phyloP scores from a whole-genome alignment of 306 rosid genomes.

The Vicia sativa region DNA sequence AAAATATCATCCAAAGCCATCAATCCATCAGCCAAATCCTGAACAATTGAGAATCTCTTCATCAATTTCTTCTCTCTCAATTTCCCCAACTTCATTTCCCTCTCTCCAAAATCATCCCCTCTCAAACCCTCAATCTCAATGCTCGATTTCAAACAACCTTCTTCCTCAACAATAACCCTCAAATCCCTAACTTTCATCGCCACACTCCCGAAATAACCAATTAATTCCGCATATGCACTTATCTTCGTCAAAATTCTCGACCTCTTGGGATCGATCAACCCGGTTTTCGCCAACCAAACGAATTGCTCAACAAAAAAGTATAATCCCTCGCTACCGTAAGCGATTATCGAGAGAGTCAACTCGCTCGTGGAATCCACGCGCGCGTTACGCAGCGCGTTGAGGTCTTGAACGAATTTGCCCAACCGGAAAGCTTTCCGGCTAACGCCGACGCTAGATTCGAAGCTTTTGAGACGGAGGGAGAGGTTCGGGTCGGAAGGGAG shows the following conservation, averaged over 20 bases:
- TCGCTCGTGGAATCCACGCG: conserved; percentile 47
- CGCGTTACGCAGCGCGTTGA: conserved; percentile 63
- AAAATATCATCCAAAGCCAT: conserved; percentile 80
- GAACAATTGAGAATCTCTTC: conserved; percentile 79
- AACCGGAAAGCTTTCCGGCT: conserved; percentile 92
- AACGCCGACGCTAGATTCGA: conserved; percentile 86
- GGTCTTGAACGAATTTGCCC: conserved; percentile 84
- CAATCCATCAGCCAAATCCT: conserved; percentile 82
- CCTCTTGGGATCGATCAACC: conserved; percentile 41
- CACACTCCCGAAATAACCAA: conserved; percentile 42
- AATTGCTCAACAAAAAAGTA: conserved; percentile 86
- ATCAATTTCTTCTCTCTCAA: conserved; percentile 60
- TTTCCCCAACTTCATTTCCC: conserved; percentile 48
- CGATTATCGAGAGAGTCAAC: conserved; percentile 43
- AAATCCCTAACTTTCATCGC: conserved; percentile 67
- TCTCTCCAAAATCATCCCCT: conserved; percentile 42
- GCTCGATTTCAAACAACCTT: conserved; percentile 56
- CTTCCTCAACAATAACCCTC: conserved; percentile 51
- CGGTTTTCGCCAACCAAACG: conserved; percentile 82
- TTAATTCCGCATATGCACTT: conserved; percentile 41
- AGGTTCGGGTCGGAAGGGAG: conserved; percentile 55
- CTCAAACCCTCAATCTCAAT: conserved; percentile 40
- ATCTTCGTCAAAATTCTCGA: background rate
- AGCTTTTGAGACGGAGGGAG: conserved; percentile 62
- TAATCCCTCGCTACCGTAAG: conserved; percentile 82